Base-by-base conservation (phyloP, 768 basidiomycete species). In the Mycena polygramma region DNA sequence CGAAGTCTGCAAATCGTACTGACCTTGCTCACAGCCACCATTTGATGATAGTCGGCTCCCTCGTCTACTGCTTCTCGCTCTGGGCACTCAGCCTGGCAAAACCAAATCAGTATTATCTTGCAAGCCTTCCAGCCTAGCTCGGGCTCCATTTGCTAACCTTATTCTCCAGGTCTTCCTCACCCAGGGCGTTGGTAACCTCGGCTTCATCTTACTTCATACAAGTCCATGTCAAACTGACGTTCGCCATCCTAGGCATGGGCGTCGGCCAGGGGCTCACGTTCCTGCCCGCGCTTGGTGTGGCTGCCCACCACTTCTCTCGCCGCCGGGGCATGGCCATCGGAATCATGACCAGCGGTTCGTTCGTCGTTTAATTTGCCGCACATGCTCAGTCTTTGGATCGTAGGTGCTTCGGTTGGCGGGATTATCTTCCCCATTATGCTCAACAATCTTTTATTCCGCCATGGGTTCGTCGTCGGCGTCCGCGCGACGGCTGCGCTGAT, bases 71-170 rank as follows among this genome's bases (percentile, higher is more conserved):
- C 24, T 75, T 77, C 67, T 80, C 80, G 58, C 73, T 83, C 62
- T 83, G 83, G 74, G 82, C 81, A 78, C 74, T 84, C 19, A 83
- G 83, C 22, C 75, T 84, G 26, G 79, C 80, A 6, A 74, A 80
- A 46, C 81, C 80, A 17, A 75, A 76, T 45, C 76, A 81, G 54
- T 81, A 80, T 58, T 82, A 81, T 49, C 82, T 82, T 61, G 80
- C 75, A 37, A 13, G 69, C 67, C 35, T 45, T 37, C 46, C 49
- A 10, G 14, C 30, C 37, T 26, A 57, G 24, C 49, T 51, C 51
- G 22, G 36, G 41, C 57, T 61, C 57, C 58, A 22, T 48, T 46
- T n/a, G 36, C 46, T 64, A 64, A 70, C 57, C 63, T 65, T 70
- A n/a, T 54, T 35, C 7, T 22, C 15, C 52, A 70, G 69, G 63